Evolutionary conservation across 805 yeast genomes (phyloP).

Genomic region (Candida vaughaniae): DNA sequence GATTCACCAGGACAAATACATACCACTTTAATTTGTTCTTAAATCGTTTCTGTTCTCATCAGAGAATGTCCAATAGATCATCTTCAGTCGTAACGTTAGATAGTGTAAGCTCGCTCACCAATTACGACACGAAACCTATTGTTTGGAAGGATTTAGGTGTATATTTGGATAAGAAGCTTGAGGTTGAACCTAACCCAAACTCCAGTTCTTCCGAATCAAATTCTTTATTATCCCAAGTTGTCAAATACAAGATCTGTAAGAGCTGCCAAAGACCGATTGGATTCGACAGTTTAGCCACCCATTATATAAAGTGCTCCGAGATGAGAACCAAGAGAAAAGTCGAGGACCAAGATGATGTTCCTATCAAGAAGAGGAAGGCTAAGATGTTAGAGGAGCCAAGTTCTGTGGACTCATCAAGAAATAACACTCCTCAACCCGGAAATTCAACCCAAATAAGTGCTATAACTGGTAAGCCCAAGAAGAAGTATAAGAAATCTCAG

Average conservation of each 20-base stretch:
- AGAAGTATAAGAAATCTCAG: slow-evolving; percentile 44
- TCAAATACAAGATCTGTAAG: slow-evolving; percentile 38
- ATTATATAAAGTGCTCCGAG: slow-evolving; percentile 35
- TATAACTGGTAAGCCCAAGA: slow-evolving; percentile 31
- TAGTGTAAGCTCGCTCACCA: slow-evolving; percentile 9
- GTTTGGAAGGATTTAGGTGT: slow-evolving; percentile 47
- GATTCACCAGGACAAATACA: too few species aligned
- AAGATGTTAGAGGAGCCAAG: slow-evolving; percentile 35
- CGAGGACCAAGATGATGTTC: slow-evolving; percentile 12
- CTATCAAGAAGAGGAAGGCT: slow-evolving; percentile 27
- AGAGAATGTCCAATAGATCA: slow-evolving; percentile 8
- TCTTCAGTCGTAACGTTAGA: slow-evolving; percentile 13
- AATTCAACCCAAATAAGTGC: slow-evolving; percentile 12
- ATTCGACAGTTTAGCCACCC: slow-evolving; percentile 28
- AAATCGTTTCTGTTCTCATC: slow-evolving; percentile 1
- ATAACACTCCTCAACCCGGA: slow-evolving; percentile 18
- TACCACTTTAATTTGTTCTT: too few species aligned
- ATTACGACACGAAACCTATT: slow-evolving; percentile 19
- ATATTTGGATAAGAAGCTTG: slow-evolving; percentile 39
- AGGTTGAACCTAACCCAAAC: slow-evolving; percentile 21
- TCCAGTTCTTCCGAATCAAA: slow-evolving; percentile 16
- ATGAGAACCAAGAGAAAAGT: slow-evolving; percentile 34
- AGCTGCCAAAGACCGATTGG: slow-evolving; percentile 43
- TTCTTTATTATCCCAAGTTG: slow-evolving; percentile 30
- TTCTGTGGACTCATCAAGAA: slow-evolving; percentile 38